Conservation (phyloP, 495 filamentous ascomycete species). For the Annulohypoxylon moriforme region DNA sequence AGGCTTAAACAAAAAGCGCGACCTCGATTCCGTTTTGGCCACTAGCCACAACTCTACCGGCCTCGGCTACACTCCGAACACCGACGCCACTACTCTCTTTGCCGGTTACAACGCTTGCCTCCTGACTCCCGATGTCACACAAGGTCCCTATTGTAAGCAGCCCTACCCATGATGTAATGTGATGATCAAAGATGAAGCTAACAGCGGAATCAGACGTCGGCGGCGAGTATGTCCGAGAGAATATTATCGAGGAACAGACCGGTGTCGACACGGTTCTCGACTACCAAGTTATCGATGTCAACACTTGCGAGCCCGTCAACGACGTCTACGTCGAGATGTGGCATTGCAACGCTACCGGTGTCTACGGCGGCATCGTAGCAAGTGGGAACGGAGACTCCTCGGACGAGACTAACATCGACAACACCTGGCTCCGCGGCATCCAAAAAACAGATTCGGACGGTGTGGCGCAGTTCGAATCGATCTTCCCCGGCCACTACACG, state of each 20-base stretch:
- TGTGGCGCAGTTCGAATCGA: constrained; percentile 61
- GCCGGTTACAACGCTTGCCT: constrained; percentile 66
- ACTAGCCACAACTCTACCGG: constrained; percentile 51
- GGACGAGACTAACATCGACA: constrained; percentile 59
- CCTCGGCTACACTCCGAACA: constrained; percentile 56
- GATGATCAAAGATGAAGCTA: constrained; percentile 28
- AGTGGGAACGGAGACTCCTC: constrained; percentile 63
- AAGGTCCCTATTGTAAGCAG: constrained; percentile 65
- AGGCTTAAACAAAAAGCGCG: constrained; percentile 48
- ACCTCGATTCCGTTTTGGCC: constrained; percentile 48
- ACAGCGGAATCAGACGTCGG: constrained; percentile 45
- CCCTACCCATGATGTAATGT: background rate
- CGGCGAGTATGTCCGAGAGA: constrained; percentile 61
- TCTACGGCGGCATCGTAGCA: constrained; percentile 66
- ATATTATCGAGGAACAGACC: constrained; percentile 65
- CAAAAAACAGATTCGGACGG: constrained; percentile 62
- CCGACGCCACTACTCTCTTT: constrained; percentile 63
- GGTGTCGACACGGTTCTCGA: constrained; percentile 70
- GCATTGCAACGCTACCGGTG: constrained; percentile 61
- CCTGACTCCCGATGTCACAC: constrained; percentile 65
- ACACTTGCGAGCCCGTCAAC: constrained; percentile 67
- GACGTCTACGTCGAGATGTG: constrained; percentile 70
- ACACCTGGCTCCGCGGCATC: constrained; percentile 64
- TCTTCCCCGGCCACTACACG: constrained; percentile 68
- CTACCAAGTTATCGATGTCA: constrained; percentile 68